Conservation (phyloP, 305 asterid genomes). For the Plantago coronopus region DNA sequence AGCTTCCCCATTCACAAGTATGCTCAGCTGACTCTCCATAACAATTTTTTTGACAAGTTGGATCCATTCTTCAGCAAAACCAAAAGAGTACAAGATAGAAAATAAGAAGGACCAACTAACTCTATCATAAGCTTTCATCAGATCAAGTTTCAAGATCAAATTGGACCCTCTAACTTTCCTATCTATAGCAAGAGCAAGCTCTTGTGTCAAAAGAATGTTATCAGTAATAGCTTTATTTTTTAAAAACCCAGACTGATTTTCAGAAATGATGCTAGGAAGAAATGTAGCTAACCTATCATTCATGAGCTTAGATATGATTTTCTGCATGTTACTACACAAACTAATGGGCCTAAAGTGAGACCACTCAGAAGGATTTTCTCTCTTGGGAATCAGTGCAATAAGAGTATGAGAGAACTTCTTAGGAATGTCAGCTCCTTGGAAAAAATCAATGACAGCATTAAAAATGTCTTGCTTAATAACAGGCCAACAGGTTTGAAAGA, state of each 20-base stretch:
- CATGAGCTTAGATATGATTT: not conserved
- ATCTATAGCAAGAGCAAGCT: not conserved
- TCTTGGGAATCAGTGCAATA: not conserved
- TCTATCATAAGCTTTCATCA: not conserved
- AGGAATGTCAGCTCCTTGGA: too few relatives aligned
- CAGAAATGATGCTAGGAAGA: not conserved
- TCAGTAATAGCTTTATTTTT: not conserved
- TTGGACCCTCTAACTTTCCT: not conserved
- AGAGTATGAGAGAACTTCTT: too few relatives aligned
- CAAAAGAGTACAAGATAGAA: not conserved
- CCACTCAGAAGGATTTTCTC: not conserved
- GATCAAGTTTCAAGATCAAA: not conserved
- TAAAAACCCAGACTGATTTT: not conserved
- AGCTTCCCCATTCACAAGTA: not conserved
- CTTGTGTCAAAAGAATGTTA: not conserved
- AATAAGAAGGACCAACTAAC: not conserved
- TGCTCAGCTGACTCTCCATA: not conserved
- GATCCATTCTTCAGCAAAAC: too few relatives aligned
- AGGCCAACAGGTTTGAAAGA: not conserved
- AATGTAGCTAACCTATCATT: not conserved
- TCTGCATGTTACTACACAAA: not conserved
- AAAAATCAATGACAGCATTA: too few relatives aligned
- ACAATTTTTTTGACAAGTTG: not conserved
- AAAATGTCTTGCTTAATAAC: not conserved
- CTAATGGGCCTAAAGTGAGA: not conserved